Conservation (phyloP, 805 yeast genomes). For the Myxozyma neotropica region DNA sequence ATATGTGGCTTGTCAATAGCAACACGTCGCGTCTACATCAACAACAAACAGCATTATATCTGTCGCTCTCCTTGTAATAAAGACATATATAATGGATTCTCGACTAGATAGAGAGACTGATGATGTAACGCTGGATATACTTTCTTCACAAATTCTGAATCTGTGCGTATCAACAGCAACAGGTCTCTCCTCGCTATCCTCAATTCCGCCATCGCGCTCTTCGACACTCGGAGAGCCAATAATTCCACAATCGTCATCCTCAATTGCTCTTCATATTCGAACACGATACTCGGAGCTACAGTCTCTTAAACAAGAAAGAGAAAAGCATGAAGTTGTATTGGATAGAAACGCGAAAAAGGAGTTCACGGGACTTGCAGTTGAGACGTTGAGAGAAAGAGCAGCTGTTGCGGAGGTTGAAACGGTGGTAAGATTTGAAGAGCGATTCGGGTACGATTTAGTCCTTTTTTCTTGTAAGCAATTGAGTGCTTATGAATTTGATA, state of each 20-base stretch:
- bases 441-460: not conserved
- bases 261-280: not conserved
- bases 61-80: no score
- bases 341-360: not conserved
- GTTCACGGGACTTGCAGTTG: constrained; percentile 2
- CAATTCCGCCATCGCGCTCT: not conserved
- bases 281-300: not conserved
- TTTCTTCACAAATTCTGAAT: not conserved
- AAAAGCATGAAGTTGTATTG: not conserved
- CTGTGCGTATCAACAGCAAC: not conserved
- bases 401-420: not conserved
- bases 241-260: not conserved
- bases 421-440: not conserved
- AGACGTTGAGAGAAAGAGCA: constrained; percentile 1
- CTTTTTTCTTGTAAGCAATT: not conserved
- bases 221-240: no score
- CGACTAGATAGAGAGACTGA: not conserved
- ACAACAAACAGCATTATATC: no score
- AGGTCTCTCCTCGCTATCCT: not conserved
- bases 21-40: no score
- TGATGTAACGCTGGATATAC: not conserved
- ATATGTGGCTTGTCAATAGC: no score
- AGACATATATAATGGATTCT: no score
- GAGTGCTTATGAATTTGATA: not conserved
- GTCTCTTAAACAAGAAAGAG: not conserved